Percentiles rank a stretch among this genome's conserved stretches.
Evolutionary conservation across 1,284 basidiomycete species (phyloP).

Genomic region (Inonotus hispidus): DNA sequence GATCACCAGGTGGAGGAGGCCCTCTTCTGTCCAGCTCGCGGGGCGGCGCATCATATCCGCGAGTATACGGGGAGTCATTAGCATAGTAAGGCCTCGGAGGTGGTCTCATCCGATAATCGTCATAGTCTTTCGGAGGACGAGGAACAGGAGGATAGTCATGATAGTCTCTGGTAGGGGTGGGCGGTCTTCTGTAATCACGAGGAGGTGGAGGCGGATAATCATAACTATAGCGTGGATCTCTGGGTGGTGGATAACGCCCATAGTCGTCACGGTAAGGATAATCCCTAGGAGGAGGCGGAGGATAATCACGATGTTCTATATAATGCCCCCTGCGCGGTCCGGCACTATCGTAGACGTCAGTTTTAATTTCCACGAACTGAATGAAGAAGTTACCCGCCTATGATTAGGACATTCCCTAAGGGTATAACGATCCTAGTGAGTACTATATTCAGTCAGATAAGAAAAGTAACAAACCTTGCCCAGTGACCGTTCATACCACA

Average conservation of each 20-base stretch:
- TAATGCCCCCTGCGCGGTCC: conserved; percentile 29
- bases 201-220: conserved; percentile 37
- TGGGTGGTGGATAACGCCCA: conserved; percentile 33
- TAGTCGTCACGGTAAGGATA: conserved; percentile 52
- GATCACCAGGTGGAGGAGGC: conserved; percentile 33
- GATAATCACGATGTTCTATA: conserved; percentile 50
- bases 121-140: conserved; percentile 53
- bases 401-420: conserved; percentile 70
- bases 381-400: conserved; percentile 29
- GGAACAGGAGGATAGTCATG: conserved; percentile 53
- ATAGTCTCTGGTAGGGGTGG: conserved; percentile 59
- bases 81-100: conserved; percentile 38
- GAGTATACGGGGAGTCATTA: conserved; percentile 23
- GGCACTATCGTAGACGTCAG: conserved; percentile 16
- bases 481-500: conserved; percentile 80
- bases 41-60: conserved; percentile 24
- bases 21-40: conserved; percentile 22
- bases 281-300: conserved; percentile 36
- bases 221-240: conserved; percentile 47
- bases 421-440: neutral
- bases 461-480: conserved; percentile 56
- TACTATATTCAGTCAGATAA: conserved; percentile 8
- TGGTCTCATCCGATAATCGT: conserved; percentile 55
- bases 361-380: neutral
- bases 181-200: conserved; percentile 55